A percentile compares a stretch with the other conserved stretches of the same genome.
Evolutionary conservation across 352 stramenopile genomes (phyloP).

Genomic region (Phytophthora fragariaefolia): DNA sequence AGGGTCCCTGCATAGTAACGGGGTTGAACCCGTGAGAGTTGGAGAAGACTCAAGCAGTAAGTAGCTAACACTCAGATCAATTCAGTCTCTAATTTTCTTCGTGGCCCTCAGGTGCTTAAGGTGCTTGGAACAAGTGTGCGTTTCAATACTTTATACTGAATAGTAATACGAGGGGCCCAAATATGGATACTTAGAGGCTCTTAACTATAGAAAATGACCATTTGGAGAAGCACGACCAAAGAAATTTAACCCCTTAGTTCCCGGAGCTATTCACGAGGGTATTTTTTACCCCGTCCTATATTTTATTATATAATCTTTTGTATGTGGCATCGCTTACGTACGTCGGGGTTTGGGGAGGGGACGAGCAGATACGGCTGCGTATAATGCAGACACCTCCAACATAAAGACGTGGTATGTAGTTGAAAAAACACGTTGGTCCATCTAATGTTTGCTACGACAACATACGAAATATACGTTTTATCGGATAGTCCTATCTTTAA

Average conservation of each 20-base stretch:
- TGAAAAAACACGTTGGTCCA: neutral
- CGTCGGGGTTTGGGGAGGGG: neutral
- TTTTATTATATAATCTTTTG: neutral
- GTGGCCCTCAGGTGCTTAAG: neutral
- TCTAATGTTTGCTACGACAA: neutral
- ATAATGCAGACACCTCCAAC: neutral
- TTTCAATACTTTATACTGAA: too few relatives aligned
- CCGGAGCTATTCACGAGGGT: too few relatives aligned
- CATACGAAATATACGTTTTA: neutral
- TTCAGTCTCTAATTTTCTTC: conserved; percentile 15
- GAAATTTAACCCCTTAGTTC: too few relatives aligned
- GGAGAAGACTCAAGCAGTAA: neutral
- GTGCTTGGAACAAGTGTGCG: neutral
- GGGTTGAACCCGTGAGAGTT: conserved; percentile 1
- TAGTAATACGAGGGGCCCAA: too few relatives aligned
- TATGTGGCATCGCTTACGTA: neutral
- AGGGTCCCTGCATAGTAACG: neutral
- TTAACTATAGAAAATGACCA: too few relatives aligned
- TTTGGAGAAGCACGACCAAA: too few relatives aligned
- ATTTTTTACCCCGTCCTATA: neutral
- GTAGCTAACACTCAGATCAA: neutral
- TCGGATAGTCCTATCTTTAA: neutral
- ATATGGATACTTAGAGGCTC: too few relatives aligned
- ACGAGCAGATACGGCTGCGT: neutral
- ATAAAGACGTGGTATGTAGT: neutral